Evolutionary conservation across 352 stramenopile genomes (phyloP).

Genomic region (Phytopythium delawarense): DNA sequence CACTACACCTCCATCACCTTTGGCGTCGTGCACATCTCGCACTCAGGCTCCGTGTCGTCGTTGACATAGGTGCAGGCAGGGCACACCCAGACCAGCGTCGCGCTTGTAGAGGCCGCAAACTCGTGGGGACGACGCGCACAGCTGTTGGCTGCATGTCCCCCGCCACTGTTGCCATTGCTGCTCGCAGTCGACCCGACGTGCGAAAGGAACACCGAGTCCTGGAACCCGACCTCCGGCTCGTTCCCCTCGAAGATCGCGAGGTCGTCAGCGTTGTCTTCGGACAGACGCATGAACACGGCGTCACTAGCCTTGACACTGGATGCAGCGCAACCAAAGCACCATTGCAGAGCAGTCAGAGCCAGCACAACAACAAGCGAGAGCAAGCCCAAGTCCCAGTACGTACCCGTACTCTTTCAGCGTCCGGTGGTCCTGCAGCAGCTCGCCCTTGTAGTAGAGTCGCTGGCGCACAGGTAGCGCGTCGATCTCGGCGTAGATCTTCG

Average conservation of each 20-base stretch:
- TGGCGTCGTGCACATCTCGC: constrained; percentile 64
- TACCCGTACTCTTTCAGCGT: constrained; percentile 70
- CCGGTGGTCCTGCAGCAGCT: constrained; percentile 42
- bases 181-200: constrained; percentile 6
- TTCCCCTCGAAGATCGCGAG: constrained; percentile 35
- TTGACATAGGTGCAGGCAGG: constrained; percentile 73
- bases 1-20: constrained; percentile 34
- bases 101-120: constrained; percentile 11
- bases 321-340: constrained; percentile 4
- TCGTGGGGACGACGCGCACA: constrained; percentile 13
- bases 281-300: constrained; percentile 67
- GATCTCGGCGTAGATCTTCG: constrained; percentile 69
- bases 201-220: constrained; percentile 65
- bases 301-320: constrained; percentile 70
- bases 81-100: constrained; percentile 66
- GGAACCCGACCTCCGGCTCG: constrained; percentile 71
- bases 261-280: constrained; percentile 55
- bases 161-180: neutral
- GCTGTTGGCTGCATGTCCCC: neutral
- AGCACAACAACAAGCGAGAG: neutral
- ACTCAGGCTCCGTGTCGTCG: constrained; percentile 42
- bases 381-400: constrained; percentile 1
- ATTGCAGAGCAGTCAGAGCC: constrained; percentile 3
- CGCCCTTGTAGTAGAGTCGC: constrained; percentile 63
- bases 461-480: constrained; percentile 67